Percentiles rank a stretch among this genome's conserved stretches.
Evolutionary conservation across 306 rosid species (phyloP).

Genomic region (Cucurbita pepo): DNA sequence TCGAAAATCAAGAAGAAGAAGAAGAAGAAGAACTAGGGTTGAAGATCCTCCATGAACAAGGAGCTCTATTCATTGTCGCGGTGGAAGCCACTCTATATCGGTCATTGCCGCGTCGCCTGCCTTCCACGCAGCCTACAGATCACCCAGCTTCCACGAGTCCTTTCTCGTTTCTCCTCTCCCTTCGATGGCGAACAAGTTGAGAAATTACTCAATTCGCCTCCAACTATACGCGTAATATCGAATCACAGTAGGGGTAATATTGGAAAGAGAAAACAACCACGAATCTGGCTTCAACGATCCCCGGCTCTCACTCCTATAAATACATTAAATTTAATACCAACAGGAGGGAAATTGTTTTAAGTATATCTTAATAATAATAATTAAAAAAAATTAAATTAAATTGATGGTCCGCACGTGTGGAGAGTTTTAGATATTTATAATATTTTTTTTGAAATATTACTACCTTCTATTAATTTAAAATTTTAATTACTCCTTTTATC

Average conservation of each 20-base stretch:
- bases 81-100: not conserved
- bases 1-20: not conserved
- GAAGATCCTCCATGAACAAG: constrained; percentile 3
- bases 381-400: too few species aligned
- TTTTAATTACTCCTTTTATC: too few species aligned
- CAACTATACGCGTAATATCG: too few species aligned
- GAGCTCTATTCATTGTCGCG: not conserved
- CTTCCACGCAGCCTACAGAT: constrained; percentile 11
- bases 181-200: not conserved
- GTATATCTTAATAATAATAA: too few species aligned
- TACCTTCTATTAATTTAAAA: too few species aligned
- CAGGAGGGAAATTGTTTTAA: too few species aligned
- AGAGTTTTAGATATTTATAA: too few species aligned
- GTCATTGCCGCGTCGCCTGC: constrained; percentile 4
- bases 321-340: too few species aligned
- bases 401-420: too few species aligned
- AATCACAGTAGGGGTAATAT: not conserved
- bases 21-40: not conserved
- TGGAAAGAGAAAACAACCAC: not conserved
- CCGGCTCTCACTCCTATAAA: not conserved
- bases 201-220: constrained; percentile 1
- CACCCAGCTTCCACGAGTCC: constrained; percentile 8
- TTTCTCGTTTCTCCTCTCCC: not conserved
- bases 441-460: too few species aligned
- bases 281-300: not conserved